Base-by-base conservation (phyloP, 1,284 basidiomycete genomes). In the Stygiomarasmius scandens region DNA sequence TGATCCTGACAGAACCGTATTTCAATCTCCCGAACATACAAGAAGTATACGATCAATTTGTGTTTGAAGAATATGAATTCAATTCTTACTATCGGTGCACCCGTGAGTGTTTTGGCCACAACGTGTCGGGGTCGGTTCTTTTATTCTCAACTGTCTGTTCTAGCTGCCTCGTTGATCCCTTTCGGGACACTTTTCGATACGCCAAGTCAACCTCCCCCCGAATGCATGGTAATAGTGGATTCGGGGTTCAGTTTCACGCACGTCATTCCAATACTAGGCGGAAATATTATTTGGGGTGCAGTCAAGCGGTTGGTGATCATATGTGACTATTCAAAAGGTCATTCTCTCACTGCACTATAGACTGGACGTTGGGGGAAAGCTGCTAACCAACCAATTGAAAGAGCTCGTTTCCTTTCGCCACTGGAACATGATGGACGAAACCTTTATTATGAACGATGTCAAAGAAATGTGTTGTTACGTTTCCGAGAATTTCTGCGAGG, bases 391-490 rank as follows among this genome's bases (percentile, higher is more conserved):
- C 74, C 91, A 96, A 54, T 81, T 98, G 34, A 97, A 98, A 68
- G 93, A 96, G 69, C 81, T 95, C 50, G 85, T 96, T 11, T 96
- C 94, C 11, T 98, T 93, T 72, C 87, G 94, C 29, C 96, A 98
- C 68, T 96, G 93, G 91, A 95, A 98, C 72, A 94, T 98, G 92
- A 95, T 95, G 86, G 95, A 98, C 69, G 92, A 97, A 74, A 95
- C 93, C 0, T 86, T 90, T 72, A 89, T 98, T 66, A 90, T 97
- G 74, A 95, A 95, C 74, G 84, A 92, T 62, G 89, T 95, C 65
- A 95, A 96, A 70, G 93, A 93, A 69, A 74, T 81, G 12, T 95
- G 92, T 69, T 93, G 92, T 71, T 98, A 91, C 71, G 90, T 97
- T 53, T 87, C 90, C n/a, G 77, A 77, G 41, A 77, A 89, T 67